Percentiles rank a stretch among this genome's conserved stretches.
Evolutionary conservation across 2,329 filamentous ascomycete species (phyloP).

Genomic region (Alternaria alternata): DNA sequence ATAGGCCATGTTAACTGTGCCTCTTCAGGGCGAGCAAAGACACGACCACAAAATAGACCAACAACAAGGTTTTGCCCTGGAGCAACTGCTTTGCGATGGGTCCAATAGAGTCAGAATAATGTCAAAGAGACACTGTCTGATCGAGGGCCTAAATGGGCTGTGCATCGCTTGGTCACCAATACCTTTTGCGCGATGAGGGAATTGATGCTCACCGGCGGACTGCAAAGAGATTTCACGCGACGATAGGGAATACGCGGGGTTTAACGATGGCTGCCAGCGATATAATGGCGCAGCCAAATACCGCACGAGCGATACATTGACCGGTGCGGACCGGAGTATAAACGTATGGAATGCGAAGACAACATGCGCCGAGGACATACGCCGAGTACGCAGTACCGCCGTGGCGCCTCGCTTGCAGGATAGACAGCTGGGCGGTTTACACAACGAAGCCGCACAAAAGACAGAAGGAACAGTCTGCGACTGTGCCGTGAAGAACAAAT

Average conservation of each 20-base stretch:
- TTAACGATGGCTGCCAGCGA: background rate
- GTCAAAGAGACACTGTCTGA: constrained; percentile 11
- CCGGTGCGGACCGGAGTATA: constrained; percentile 6
- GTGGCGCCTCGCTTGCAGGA: background rate
- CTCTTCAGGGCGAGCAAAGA: background rate
- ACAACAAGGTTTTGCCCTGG: constrained; percentile 1
- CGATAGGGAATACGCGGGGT: background rate
- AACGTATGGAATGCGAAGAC: background rate
- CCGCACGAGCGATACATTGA: background rate
- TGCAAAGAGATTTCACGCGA: background rate
- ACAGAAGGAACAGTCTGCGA: background rate
- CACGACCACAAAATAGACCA: constrained; percentile 1
- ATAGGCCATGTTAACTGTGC: constrained; percentile 4
- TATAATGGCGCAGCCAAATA: background rate
- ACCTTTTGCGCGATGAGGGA: background rate
- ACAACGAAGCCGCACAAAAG: background rate
- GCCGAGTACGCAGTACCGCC: background rate
- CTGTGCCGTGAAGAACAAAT: background rate
- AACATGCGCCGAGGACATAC: background rate
- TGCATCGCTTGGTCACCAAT: constrained; percentile 4
- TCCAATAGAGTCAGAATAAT: background rate
- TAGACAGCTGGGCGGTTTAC: background rate
- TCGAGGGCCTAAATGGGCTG: constrained; percentile 17
- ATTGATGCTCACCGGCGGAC: constrained; percentile 13
- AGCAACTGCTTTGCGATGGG: background rate